These are phyloP conservation scores for Neonectria neomacrospora DNA, from an alignment of 2,329 filamentous ascomycete genomes.

Conservation along the genomic window DNA sequence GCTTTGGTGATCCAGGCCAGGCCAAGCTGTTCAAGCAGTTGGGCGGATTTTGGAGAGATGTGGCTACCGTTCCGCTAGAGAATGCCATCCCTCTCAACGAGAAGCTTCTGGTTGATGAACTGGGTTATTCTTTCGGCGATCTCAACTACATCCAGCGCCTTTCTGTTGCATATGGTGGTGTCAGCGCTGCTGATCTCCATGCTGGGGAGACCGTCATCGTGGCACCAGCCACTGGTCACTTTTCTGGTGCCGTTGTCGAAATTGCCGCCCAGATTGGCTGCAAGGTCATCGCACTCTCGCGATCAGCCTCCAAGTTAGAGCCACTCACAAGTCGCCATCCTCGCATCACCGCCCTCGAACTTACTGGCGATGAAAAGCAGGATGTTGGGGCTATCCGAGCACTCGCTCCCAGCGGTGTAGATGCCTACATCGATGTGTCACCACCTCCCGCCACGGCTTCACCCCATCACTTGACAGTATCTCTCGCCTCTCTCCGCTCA, in stretches of 20 bases:
- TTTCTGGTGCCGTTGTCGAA: conserved; percentile 32
- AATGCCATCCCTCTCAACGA: conserved; percentile 28
- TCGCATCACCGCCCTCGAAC: conserved; percentile 14
- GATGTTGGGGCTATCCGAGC: conserved; percentile 13
- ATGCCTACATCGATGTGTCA: conserved; percentile 35
- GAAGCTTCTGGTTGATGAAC: not conserved
- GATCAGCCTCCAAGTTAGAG: conserved; percentile 17
- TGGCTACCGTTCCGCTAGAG: conserved; percentile 18
- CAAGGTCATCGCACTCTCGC: conserved; percentile 31
- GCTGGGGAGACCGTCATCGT: too few relatives aligned
- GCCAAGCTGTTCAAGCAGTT: too few relatives aligned
- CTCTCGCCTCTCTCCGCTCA: not conserved
- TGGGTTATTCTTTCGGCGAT: conserved; percentile 33
- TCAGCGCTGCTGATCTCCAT: conserved; percentile 16
- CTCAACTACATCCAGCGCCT: conserved; percentile 34
- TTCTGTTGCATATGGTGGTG: conserved; percentile 29
- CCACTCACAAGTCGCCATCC: conserved; percentile 21
- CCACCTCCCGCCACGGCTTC: conserved; percentile 24
- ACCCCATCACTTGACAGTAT: conserved; percentile 22
- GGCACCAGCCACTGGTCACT: conserved; percentile 36
- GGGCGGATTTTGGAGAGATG: conserved; percentile 32
- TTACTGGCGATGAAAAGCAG: conserved; percentile 23
- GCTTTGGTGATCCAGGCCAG: too few relatives aligned
- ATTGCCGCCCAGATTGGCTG: conserved; percentile 33
- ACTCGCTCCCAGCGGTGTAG: conserved; percentile 7